Evolutionary conservation across 306 rosid genomes (phyloP).

Genomic region (Fragaria nilgerrensis): DNA sequence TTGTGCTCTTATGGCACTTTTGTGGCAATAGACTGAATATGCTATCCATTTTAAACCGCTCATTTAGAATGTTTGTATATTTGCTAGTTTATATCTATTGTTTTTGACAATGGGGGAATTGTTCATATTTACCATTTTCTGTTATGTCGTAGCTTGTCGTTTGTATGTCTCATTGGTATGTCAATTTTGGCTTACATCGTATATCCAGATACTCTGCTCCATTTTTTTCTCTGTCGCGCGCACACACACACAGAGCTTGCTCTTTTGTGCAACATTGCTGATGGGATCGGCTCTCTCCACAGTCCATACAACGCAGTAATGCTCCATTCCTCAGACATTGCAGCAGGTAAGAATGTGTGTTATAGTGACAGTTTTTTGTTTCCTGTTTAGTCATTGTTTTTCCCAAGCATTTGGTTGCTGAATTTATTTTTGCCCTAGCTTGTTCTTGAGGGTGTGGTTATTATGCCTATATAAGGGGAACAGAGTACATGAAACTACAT

Average conservation of each 20-base stretch:
- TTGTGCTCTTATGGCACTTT: slow-evolving; percentile 58
- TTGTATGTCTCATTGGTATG: slow-evolving; percentile 20
- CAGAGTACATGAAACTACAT: neutral
- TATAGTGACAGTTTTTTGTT: neutral
- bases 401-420: neutral
- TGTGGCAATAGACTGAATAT: slow-evolving; percentile 54
- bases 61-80: slow-evolving; percentile 24
- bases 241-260: neutral
- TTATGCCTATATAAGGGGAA: neutral
- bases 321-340: neutral
- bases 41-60: slow-evolving; percentile 4
- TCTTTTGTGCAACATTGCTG: neutral
- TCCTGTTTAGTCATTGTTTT: neutral
- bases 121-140: slow-evolving; percentile 34
- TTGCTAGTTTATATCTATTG: slow-evolving; percentile 22
- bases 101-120: slow-evolving; percentile 19
- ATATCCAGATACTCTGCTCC: neutral
- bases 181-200: slow-evolving; percentile 17
- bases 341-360: neutral
- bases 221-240: neutral
- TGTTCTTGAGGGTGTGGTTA: neutral
- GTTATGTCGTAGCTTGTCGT: slow-evolving; percentile 7
- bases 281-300: neutral
- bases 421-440: neutral
- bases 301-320: neutral